Percentiles rank a stretch among this genome's conserved stretches.
These are phyloP conservation scores for Pyrenophora seminiperda DNA, from an alignment of 2,329 filamentous ascomycete genomes.

Conservation along the genomic window DNA sequence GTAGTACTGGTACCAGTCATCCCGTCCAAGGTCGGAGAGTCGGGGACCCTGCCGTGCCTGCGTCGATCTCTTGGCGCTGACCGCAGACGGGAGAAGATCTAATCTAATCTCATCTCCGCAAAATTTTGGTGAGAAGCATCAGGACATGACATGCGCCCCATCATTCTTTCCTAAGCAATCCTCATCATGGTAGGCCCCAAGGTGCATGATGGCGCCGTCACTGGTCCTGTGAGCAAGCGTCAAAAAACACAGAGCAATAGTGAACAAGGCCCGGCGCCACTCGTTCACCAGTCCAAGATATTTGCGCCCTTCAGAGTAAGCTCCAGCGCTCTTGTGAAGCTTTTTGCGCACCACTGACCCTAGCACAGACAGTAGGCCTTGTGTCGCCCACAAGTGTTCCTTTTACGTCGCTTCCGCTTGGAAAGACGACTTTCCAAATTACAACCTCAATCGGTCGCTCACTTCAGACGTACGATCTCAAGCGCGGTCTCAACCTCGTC, in stretches of 20 bases:
- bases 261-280: conserved; percentile 50
- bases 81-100: conserved; percentile 13
- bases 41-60: conserved; percentile 26
- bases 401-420: conserved; percentile 85
- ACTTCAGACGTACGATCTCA: conserved; percentile 94
- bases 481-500: conserved; percentile 85
- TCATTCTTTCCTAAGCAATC: neutral
- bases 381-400: conserved; percentile 90
- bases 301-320: conserved; percentile 92
- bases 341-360: conserved; percentile 12
- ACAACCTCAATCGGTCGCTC: conserved; percentile 91
- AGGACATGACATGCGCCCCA: conserved; percentile 7
- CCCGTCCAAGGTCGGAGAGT: conserved; percentile 1
- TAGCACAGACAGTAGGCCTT: conserved; percentile 78
- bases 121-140: conserved; percentile 21
- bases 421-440: conserved; percentile 95
- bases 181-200: conserved; percentile 54
- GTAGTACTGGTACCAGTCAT: neutral
- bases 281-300: conserved; percentile 68
- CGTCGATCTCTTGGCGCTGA: conserved; percentile 30
- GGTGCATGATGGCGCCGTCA: conserved; percentile 52
- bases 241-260: conserved; percentile 36
- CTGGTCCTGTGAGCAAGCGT: conserved; percentile 71
- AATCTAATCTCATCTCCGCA: conserved; percentile 35
- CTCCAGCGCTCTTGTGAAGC: neutral